Percentiles rank a stretch among this genome's conserved stretches.
phyloP scores from a whole-genome alignment of 371 early-diverging fungal genomes.

The Zopfochytrium polystomum region DNA sequence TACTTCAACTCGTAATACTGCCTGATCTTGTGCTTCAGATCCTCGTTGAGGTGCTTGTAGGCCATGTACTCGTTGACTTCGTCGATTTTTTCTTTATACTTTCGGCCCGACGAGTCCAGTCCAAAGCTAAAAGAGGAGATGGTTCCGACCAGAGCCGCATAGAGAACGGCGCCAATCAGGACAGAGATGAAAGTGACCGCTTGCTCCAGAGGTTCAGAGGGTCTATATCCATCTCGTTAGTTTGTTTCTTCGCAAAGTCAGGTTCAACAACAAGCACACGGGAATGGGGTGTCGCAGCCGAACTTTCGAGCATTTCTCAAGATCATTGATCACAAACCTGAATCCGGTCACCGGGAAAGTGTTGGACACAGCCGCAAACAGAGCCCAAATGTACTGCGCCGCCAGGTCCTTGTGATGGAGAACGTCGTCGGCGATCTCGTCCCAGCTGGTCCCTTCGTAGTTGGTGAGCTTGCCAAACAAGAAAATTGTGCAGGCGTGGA shows the following conservation, averaged over 20 bases:
- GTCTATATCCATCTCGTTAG: constrained; percentile 14
- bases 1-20: constrained; percentile 43
- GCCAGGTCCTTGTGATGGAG: constrained; percentile 13
- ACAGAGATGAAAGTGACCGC: constrained; percentile 19
- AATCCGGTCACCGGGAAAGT: constrained; percentile 35
- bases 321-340: constrained; percentile 8
- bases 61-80: constrained; percentile 44
- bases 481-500: constrained; percentile 31
- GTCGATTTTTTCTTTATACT: constrained; percentile 41
- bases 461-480: constrained; percentile 26
- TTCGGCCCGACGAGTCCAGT: constrained; percentile 38
- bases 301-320: neutral
- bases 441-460: constrained; percentile 19
- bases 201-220: constrained; percentile 31
- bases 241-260: constrained; percentile 3
- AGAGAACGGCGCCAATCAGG: constrained; percentile 32
- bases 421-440: constrained; percentile 2
- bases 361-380: constrained; percentile 30
- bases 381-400: constrained; percentile 33
- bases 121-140: constrained; percentile 38
- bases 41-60: constrained; percentile 29
- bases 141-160: constrained; percentile 34
- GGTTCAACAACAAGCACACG: neutral
- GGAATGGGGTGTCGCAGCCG: neutral
- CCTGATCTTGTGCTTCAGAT: constrained; percentile 22